A percentile compares a stretch with the other conserved stretches of the same genome.
phyloP scores from a whole-genome alignment of 2,329 filamentous ascomycete species.

The Stemphylium lycopersici region DNA sequence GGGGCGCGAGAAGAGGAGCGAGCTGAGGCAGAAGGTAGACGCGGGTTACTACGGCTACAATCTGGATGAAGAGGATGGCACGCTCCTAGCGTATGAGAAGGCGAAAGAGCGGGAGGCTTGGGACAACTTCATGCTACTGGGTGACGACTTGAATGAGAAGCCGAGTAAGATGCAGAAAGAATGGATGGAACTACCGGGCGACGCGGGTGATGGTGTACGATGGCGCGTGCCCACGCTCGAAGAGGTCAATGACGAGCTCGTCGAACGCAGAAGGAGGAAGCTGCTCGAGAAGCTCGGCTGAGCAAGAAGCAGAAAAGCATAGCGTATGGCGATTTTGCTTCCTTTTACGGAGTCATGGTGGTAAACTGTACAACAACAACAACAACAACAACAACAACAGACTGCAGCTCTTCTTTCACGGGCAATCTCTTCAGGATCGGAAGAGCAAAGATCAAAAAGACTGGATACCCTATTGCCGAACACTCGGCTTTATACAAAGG shows the following conservation, averaged over 20 bases:
- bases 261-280: slow-evolving; percentile 82
- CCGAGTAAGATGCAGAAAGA: slow-evolving; percentile 38
- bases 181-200: slow-evolving; percentile 88
- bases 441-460: slow-evolving; percentile 6
- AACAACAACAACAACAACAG: slow-evolving; percentile 14
- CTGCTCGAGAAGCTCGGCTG: slow-evolving; percentile 77
- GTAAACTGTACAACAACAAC: slow-evolving; percentile 14
- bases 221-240: slow-evolving; percentile 88
- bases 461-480: slow-evolving; percentile 22
- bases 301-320: slow-evolving; percentile 1
- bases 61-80: slow-evolving; percentile 86
- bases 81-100: slow-evolving; percentile 78
- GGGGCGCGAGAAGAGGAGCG: slow-evolving; percentile 70
- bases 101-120: slow-evolving; percentile 82
- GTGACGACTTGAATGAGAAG: slow-evolving; percentile 51
- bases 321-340: neutral
- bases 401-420: slow-evolving; percentile 2
- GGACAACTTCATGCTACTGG: slow-evolving; percentile 67
- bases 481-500: slow-evolving; percentile 9
- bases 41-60: slow-evolving; percentile 97
- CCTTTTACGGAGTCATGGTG: slow-evolving; percentile 1
- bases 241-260: slow-evolving; percentile 91
- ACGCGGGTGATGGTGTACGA: slow-evolving; percentile 77
- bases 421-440: neutral
- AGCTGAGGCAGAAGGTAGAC: slow-evolving; percentile 78